Evolutionary conservation across 2,329 filamentous ascomycete genomes (phyloP).

Genomic region (Cytospora piceicola): DNA sequence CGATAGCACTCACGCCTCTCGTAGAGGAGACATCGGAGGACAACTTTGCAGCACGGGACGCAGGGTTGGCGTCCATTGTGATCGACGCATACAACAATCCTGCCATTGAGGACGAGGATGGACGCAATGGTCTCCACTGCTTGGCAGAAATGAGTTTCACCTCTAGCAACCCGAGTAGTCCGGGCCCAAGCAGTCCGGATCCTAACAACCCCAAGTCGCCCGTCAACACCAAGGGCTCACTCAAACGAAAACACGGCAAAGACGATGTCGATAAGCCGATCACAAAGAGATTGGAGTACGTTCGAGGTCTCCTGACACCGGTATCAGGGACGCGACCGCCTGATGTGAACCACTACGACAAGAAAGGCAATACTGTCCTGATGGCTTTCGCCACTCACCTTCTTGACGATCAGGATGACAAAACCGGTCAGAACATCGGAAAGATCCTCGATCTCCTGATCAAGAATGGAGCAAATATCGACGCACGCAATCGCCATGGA

Average conservation of each 20-base stretch:
- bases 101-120: conserved; percentile 46
- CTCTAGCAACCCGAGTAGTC: conserved; percentile 24
- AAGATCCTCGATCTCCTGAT: conserved; percentile 51
- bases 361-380: conserved; percentile 55
- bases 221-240: conserved; percentile 13
- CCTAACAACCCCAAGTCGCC: conserved; percentile 32
- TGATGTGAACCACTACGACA: conserved; percentile 58
- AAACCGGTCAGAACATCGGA: conserved; percentile 49
- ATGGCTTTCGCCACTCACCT: conserved; percentile 59
- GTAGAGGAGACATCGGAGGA: conserved; percentile 31
- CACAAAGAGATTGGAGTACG: conserved; percentile 34
- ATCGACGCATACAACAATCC: conserved; percentile 41
- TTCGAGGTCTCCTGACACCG: conserved; percentile 38
- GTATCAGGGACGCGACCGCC: not conserved
- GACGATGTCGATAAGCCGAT: conserved; percentile 36
- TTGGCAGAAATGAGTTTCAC: conserved; percentile 59
- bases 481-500: conserved; percentile 56
- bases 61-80: conserved; percentile 45
- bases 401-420: conserved; percentile 55
- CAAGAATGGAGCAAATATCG: conserved; percentile 47
- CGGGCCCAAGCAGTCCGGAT: conserved; percentile 34
- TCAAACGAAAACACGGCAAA: conserved; percentile 46
- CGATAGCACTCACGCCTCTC: conserved; percentile 26
- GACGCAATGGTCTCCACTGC: conserved; percentile 62
- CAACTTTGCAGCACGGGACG: conserved; percentile 38